Percentiles rank a stretch among this genome's conserved stretches.
Conservation (phyloP, 441 rosid species). For the Brassica balearica region DNA sequence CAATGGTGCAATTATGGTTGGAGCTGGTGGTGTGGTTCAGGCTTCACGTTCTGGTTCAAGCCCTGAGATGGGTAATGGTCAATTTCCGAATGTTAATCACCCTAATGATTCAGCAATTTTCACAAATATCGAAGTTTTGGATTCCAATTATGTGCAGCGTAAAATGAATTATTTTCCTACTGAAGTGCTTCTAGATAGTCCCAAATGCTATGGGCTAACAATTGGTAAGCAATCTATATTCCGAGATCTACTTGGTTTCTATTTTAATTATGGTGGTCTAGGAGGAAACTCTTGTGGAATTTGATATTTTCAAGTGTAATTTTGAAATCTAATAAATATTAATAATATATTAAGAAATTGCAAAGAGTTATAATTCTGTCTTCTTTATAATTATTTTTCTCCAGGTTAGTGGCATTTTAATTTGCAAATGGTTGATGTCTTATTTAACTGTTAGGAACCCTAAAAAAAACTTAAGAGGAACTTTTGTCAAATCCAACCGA, state of each 20-base stretch:
- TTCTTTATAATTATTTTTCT: not conserved
- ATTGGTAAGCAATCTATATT: not conserved
- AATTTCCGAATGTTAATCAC: not conserved
- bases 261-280: slow-evolving; percentile 16
- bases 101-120: not conserved
- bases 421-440: slow-evolving; percentile 1
- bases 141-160: not conserved
- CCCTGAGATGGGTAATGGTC: slow-evolving; percentile 15
- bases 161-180: not conserved
- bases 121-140: not conserved
- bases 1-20: slow-evolving; percentile 3
- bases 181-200: not conserved
- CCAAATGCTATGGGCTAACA: slow-evolving; percentile 12
- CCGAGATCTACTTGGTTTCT: not conserved
- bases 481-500: too few species aligned
- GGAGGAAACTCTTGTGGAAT: slow-evolving; percentile 17
- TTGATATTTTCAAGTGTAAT: not conserved
- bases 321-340: not conserved
- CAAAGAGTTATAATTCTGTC: not conserved
- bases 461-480: not conserved
- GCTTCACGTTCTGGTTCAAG: slow-evolving; percentile 11
- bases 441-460: not conserved
- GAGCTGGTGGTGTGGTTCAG: slow-evolving; percentile 17
- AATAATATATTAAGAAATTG: not conserved
- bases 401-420: not conserved